Conservation (phyloP, 768 basidiomycete genomes). For the Tulasnella sp. region DNA sequence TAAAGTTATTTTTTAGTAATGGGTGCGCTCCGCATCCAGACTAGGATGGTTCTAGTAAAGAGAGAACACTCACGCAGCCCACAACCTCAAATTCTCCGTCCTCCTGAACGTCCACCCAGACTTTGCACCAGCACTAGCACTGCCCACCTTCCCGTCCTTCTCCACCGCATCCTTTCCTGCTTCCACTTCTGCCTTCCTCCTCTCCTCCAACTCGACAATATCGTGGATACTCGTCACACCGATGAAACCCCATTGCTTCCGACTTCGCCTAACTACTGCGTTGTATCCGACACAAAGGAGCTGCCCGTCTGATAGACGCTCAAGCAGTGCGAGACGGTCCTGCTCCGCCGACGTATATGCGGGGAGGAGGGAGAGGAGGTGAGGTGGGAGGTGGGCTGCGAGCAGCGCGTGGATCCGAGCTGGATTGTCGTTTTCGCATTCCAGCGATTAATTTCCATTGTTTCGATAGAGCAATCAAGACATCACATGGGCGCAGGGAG, state of each 20-base stretch:
- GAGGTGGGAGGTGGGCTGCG: slow-evolving; percentile 44
- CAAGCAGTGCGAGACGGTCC: slow-evolving; percentile 31
- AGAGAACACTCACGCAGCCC: slow-evolving; percentile 57
- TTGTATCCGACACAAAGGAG: slow-evolving; percentile 76
- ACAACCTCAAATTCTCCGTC: slow-evolving; percentile 74
- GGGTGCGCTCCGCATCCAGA: too few species aligned
- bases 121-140: slow-evolving; percentile 21
- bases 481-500: too few species aligned
- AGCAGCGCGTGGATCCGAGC: slow-evolving; percentile 58
- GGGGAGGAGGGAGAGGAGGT: slow-evolving; percentile 28
- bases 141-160: too few species aligned
- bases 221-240: slow-evolving; percentile 68
- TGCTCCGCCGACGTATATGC: background rate
- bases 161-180: slow-evolving; percentile 33
- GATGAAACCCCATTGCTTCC: slow-evolving; percentile 82
- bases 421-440: slow-evolving; percentile 22
- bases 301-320: slow-evolving; percentile 60
- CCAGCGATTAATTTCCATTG: background rate
- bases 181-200: slow-evolving; percentile 21
- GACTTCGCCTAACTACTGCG: slow-evolving; percentile 62
- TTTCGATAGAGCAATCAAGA: too few species aligned
- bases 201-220: slow-evolving; percentile 52
- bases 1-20: too few species aligned
- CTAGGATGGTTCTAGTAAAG: too few species aligned
- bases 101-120: slow-evolving; percentile 72